Conservation (phyloP, 2,329 filamentous ascomycete species). For the Microdochium nivale region DNA sequence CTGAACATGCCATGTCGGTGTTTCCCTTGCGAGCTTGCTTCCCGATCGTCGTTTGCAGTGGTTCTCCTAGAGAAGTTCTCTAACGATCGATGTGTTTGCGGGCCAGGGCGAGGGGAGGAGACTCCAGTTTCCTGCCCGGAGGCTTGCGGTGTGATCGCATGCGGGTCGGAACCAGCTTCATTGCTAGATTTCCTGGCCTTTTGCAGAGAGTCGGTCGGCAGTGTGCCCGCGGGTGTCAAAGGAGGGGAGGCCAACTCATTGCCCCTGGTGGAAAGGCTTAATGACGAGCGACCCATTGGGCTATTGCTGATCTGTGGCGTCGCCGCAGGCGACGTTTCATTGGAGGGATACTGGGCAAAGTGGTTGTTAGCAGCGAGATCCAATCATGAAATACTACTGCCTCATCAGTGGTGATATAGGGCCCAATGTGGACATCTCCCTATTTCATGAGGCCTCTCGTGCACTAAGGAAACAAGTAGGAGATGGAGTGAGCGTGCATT, state of each 20-base stretch:
- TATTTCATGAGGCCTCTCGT: no score
- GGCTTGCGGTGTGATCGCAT: slow-evolving; percentile 61
- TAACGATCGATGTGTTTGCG: slow-evolving; percentile 33
- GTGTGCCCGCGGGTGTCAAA: slow-evolving; percentile 75
- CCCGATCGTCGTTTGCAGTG: slow-evolving; percentile 25
- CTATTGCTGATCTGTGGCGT: slow-evolving; percentile 57
- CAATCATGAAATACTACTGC: neutral
- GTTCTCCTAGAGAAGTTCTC: slow-evolving; percentile 32
- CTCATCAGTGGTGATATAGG: no score
- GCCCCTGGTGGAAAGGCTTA: slow-evolving; percentile 56
- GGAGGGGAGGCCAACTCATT: slow-evolving; percentile 79
- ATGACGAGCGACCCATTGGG: slow-evolving; percentile 57
- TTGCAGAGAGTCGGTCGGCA: slow-evolving; percentile 27
- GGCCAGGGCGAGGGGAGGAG: slow-evolving; percentile 28
- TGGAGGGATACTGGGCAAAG: slow-evolving; percentile 43
- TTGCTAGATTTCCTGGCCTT: neutral
- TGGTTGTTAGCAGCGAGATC: neutral
- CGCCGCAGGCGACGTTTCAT: slow-evolving; percentile 50
- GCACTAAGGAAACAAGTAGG: no score
- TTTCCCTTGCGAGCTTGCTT: slow-evolving; percentile 18
- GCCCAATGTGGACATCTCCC: no score
- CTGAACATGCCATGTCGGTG: slow-evolving; percentile 47
- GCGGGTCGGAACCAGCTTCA: slow-evolving; percentile 17
- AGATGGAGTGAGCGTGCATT: no score
- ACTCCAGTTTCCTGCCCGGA: slow-evolving; percentile 45